These are phyloP conservation scores for Malus domestica DNA, from an alignment of 306 rosid genomes.

Conservation along the genomic window DNA sequence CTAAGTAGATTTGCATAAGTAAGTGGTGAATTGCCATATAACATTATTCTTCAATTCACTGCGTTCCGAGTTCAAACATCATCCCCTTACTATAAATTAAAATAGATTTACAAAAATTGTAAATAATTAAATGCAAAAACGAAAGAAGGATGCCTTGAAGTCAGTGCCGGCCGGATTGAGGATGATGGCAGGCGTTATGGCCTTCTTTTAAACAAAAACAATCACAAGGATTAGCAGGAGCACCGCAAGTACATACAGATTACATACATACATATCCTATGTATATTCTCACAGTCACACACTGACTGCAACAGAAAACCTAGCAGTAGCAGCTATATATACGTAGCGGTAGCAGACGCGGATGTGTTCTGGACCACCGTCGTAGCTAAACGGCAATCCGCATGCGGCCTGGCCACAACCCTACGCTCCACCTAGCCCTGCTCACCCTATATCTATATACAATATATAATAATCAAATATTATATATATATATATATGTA, in stretches of 20 bases:
- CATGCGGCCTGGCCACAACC: neutral
- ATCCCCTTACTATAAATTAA: too few species aligned
- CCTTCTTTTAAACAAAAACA: neutral
- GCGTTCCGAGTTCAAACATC: accelerated
- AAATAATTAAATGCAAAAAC: neutral
- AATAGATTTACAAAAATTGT: neutral
- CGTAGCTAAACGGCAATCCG: neutral
- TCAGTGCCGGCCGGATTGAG: neutral
- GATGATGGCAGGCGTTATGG: neutral
- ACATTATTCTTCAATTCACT: too few species aligned
- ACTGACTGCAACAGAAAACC: neutral
- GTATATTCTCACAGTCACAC: neutral
- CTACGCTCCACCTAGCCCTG: neutral
- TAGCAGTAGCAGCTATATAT: neutral
- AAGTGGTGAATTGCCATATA: too few species aligned
- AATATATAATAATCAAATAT: too few species aligned
- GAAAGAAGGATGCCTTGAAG: neutral
- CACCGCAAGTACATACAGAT: neutral
- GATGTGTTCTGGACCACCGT: neutral
- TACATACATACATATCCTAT: neutral
- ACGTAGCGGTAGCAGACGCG: neutral
- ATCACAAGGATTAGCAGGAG: neutral
- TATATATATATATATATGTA: too few species aligned
- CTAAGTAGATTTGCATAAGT: too few species aligned
- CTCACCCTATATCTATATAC: neutral